phyloP scores from a whole-genome alignment of 2,329 filamentous ascomycete species.

The Fusarium napiforme region DNA sequence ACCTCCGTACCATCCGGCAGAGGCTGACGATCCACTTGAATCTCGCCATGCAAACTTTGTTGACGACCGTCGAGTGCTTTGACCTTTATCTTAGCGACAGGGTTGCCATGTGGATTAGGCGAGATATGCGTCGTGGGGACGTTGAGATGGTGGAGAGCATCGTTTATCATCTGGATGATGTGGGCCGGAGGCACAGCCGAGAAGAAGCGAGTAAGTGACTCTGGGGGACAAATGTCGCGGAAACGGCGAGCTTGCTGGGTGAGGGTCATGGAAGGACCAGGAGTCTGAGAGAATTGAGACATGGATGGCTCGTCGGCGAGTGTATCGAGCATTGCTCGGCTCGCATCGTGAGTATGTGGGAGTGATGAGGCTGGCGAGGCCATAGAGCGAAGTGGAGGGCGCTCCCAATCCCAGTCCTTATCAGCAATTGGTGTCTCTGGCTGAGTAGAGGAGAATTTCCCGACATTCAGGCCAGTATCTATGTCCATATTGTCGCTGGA shows the following conservation, averaged over 20 bases:
- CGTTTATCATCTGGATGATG: conserved; percentile 81
- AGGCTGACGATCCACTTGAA: conserved; percentile 74
- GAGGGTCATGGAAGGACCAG: conserved; percentile 81
- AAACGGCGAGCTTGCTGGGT: conserved; percentile 92
- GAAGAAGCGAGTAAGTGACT: conserved; percentile 91
- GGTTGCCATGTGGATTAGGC: conserved; percentile 63
- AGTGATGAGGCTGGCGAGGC: conserved; percentile 53
- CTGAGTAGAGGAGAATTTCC: conserved; percentile 80
- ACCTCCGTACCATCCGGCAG: conserved; percentile 69
- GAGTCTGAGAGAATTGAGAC: conserved; percentile 84
- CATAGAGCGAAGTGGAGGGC: conserved; percentile 69
- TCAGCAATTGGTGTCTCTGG: conserved; percentile 82
- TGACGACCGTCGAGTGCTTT: conserved; percentile 77
- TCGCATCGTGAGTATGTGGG: conserved; percentile 48
- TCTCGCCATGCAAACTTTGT: conserved; percentile 79
- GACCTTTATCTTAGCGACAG: conserved; percentile 74
- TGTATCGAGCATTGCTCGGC: conserved; percentile 64
- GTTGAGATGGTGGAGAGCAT: conserved; percentile 86
- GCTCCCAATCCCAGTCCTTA: conserved; percentile 87
- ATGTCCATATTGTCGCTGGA: conserved; percentile 74
- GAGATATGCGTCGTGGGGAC: conserved; percentile 72
- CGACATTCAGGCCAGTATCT: conserved; percentile 61
- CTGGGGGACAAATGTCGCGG: conserved; percentile 88
- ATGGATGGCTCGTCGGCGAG: conserved; percentile 88
- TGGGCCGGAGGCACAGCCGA: conserved; percentile 80